phyloP scores from a whole-genome alignment of 495 filamentous ascomycete species.

The Filosporella fistucella region DNA sequence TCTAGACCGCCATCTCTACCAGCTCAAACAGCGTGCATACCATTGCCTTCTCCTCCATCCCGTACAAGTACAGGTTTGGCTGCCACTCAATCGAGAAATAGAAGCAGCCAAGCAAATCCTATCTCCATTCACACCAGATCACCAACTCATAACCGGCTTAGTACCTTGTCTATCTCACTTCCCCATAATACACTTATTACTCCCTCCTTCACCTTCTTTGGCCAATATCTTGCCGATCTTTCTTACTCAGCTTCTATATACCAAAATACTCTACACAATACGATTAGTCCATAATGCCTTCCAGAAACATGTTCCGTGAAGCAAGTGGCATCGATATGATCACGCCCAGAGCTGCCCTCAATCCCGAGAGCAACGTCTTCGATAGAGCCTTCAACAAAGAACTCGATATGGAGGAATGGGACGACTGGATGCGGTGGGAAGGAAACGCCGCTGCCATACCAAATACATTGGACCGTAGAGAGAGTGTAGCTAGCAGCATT shows the following conservation, averaged over 20 bases:
- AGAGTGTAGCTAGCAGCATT: conserved; percentile 7
- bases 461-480: not conserved
- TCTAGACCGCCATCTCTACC: no score
- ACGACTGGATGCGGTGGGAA: conserved; percentile 13
- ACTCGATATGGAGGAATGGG: conserved; percentile 12
- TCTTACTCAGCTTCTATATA: no score
- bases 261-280: no score
- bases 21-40: no score
- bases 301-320: conserved; percentile 2
- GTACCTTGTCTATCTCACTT: no score
- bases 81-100: no score
- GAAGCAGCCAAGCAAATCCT: no score
- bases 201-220: not conserved
- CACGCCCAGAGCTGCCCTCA: not conserved
- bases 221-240: no score
- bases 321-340: not conserved
- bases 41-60: no score
- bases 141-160: no score
- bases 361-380: conserved; percentile 8
- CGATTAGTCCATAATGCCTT: conserved; percentile 3
- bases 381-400: conserved; percentile 2
- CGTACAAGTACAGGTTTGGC: no score
- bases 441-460: not conserved
- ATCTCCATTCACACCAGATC: no score
- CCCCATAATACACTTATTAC: not conserved